These are phyloP conservation scores for Fusarium palustre DNA, from an alignment of 2,329 filamentous ascomycete species.

Conservation along the genomic window DNA sequence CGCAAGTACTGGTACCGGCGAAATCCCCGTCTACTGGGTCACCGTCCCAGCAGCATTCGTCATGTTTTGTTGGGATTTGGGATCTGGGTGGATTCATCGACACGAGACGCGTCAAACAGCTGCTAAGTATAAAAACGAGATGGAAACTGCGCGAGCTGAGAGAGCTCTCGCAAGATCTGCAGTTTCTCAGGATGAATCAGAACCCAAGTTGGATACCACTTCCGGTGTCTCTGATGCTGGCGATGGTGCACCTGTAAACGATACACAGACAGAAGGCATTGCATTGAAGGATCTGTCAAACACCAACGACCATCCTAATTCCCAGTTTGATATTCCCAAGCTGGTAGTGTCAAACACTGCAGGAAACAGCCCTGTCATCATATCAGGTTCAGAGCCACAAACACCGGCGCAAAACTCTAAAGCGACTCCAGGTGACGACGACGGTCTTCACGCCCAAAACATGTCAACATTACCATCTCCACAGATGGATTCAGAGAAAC, in stretches of 20 bases:
- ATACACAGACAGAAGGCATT: not conserved
- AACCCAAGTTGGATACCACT: fast-evolving
- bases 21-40: conserved; percentile 73
- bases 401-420: not conserved
- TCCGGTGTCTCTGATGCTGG: not conserved
- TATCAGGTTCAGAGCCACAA: conserved; percentile 9
- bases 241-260: not conserved
- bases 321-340: not conserved
- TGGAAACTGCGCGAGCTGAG: conserved; percentile 31
- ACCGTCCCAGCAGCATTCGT: conserved; percentile 75
- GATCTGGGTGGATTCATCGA: conserved; percentile 71
- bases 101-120: conserved; percentile 73
- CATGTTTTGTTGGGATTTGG: conserved; percentile 76
- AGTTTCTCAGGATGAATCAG: not conserved
- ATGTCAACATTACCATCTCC: not conserved
- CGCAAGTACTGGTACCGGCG: conserved; percentile 60
- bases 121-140: conserved; percentile 59
- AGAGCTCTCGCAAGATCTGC: not conserved
- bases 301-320: fast-evolving
- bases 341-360: conserved; percentile 7
- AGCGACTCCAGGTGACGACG: not conserved
- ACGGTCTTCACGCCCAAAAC: not conserved
- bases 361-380: conserved; percentile 10
- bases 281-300: not conserved
- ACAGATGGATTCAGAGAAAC: not conserved